Conservation (phyloP, 2,329 filamentous ascomycete species). For the Arthrobotrys sphaeroides region DNA sequence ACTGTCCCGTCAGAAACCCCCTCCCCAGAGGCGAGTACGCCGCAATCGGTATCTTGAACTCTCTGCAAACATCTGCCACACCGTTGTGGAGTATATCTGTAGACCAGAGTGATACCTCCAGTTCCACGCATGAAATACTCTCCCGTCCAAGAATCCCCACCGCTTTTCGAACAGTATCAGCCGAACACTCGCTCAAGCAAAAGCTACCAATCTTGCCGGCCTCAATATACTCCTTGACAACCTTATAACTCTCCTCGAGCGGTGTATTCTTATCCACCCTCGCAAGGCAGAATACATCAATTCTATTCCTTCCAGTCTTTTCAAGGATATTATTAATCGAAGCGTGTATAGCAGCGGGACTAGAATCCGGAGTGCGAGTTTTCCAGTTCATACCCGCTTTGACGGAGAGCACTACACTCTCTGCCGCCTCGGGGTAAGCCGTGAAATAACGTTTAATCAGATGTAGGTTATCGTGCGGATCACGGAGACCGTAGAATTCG, state of each 20-base stretch:
- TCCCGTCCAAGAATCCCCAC: conserved; percentile 59
- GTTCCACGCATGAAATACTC: conserved; percentile 62
- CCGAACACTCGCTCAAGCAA: conserved; percentile 66
- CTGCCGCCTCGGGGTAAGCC: conserved; percentile 70
- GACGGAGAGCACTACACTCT: conserved; percentile 70
- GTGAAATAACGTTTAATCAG: conserved; percentile 72
- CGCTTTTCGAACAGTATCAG: conserved; percentile 65
- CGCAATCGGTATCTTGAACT: conserved; percentile 74
- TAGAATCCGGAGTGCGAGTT: conserved; percentile 65
- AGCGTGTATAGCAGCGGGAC: conserved; percentile 66
- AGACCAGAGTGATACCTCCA: conserved; percentile 67
- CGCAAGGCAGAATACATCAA: conserved; percentile 71
- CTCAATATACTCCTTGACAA: conserved; percentile 66
- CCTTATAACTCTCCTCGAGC: conserved; percentile 63
- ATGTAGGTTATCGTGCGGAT: conserved; percentile 68
- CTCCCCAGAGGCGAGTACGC: conserved; percentile 77
- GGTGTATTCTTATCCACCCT: conserved; percentile 67
- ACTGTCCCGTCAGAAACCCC: conserved; percentile 66
- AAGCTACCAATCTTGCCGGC: conserved; percentile 67
- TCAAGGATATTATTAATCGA: conserved; percentile 69
- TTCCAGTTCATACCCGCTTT: conserved; percentile 67
- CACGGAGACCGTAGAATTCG: conserved; percentile 71
- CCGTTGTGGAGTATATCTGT: conserved; percentile 66
- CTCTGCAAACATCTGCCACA: conserved; percentile 67
- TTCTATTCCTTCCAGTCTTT: conserved; percentile 66